Evolutionary conservation across 1,139 yeast species (phyloP).

Genomic region (Schizosaccharomyces versatilis): DNA sequence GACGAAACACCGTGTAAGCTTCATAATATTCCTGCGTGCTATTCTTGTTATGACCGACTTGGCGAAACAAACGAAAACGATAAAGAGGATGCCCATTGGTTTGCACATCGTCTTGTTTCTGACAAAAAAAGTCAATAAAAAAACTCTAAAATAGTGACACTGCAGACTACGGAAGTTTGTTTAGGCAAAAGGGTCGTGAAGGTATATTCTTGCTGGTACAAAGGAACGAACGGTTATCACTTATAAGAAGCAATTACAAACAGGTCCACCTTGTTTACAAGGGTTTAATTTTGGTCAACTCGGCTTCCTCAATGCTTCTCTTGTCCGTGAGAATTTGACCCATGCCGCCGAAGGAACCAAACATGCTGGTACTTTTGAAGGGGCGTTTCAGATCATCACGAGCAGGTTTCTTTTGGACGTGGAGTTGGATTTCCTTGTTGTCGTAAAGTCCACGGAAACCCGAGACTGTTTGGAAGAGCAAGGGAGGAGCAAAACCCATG

Average conservation of each 20-base stretch:
- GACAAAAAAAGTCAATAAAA: conserved; percentile 11
- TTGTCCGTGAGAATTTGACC: conserved; percentile 17
- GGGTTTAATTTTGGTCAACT: background rate
- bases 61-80: conserved; percentile 16
- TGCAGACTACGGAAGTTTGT: background rate
- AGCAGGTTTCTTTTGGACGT: conserved; percentile 58
- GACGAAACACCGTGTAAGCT: conserved; percentile 14
- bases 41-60: conserved; percentile 13
- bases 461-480: conserved; percentile 80
- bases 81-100: conserved; percentile 13
- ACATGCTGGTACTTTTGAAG: conserved; percentile 62
- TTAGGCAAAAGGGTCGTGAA: background rate
- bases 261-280: background rate
- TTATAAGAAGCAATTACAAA: background rate
- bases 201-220: background rate
- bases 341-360: conserved; percentile 42
- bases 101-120: conserved; percentile 10
- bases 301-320: background rate
- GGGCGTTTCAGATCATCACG: conserved; percentile 92
- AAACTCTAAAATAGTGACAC: conserved; percentile 3
- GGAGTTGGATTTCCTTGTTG: conserved; percentile 78
- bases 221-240: background rate
- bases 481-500: conserved; percentile 94
- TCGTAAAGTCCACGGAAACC: conserved; percentile 80
- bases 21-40: conserved; percentile 14